Percentiles rank a stretch among this genome's conserved stretches.
These are phyloP conservation scores for Pythium coloratum DNA, from an alignment of 352 stramenopile genomes.

Conservation along the genomic window DNA sequence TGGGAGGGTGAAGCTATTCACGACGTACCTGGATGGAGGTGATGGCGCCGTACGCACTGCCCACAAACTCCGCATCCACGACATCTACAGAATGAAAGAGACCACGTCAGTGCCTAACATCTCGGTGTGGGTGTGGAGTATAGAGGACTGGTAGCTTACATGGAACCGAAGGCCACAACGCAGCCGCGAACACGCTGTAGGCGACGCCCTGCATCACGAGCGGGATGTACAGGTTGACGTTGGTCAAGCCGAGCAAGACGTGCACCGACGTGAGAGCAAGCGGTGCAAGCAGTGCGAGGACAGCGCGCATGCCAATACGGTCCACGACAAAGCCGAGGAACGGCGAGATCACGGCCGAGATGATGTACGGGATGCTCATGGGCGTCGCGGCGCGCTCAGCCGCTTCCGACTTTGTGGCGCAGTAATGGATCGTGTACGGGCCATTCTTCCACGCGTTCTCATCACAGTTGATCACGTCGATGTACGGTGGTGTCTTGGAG, in stretches of 20 bases:
- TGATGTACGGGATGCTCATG: constrained; percentile 94
- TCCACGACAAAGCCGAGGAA: constrained; percentile 92
- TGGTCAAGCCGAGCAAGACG: constrained; percentile 74
- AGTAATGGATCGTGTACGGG: constrained; percentile 58
- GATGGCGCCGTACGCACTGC: constrained; percentile 92
- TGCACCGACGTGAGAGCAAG: constrained; percentile 84
- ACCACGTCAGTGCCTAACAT: background rate
- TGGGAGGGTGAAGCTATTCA: too few species aligned
- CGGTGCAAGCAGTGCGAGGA: constrained; percentile 79
- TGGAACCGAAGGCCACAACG: constrained; percentile 91
- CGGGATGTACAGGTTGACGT: constrained; percentile 76
- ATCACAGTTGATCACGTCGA: constrained; percentile 81
- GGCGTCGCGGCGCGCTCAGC: constrained; percentile 71
- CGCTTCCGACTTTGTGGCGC: constrained; percentile 57
- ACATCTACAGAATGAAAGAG: constrained; percentile 47
- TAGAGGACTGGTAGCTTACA: constrained; percentile 30
- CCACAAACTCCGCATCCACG: constrained; percentile 85
- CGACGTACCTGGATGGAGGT: constrained; percentile 87
- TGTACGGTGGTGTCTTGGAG: constrained; percentile 51
- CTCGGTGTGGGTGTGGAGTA: too few species aligned
- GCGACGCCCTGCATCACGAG: constrained; percentile 90
- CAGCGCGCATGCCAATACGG: constrained; percentile 77
- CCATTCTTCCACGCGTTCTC: constrained; percentile 68
- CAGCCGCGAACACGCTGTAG: constrained; percentile 92
- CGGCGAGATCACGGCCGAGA: constrained; percentile 87